A percentile compares a stretch with the other conserved stretches of the same genome.
phyloP scores from a whole-genome alignment of 2,329 filamentous ascomycete species.

The Clarireedia hainanense region DNA sequence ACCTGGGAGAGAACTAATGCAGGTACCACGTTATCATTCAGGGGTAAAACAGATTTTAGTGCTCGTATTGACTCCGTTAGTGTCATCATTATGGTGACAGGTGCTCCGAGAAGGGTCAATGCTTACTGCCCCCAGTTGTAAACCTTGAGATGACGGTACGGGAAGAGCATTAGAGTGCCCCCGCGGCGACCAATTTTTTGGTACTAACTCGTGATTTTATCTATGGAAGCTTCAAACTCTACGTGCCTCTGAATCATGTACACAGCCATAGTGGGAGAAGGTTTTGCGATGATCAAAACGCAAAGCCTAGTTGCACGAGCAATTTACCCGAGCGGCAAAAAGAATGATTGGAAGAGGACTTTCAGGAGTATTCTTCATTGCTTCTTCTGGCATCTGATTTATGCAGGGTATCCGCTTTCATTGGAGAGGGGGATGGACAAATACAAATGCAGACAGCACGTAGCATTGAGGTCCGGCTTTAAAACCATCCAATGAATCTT shows the following conservation, averaged over 20 bases:
- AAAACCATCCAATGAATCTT: neutral
- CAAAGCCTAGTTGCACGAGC: too few species aligned
- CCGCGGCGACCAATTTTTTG: neutral
- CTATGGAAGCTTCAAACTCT: too few species aligned
- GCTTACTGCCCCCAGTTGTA: constrained; percentile 1
- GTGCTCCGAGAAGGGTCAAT: constrained; percentile 1
- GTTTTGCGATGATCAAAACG: too few species aligned
- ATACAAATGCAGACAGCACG: neutral
- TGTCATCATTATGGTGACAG: neutral
- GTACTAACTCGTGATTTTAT: neutral
- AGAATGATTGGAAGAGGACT: neutral
- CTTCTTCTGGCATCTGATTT: neutral
- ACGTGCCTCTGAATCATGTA: too few species aligned
- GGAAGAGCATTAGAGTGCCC: too few species aligned
- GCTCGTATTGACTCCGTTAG: neutral
- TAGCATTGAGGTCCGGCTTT: neutral
- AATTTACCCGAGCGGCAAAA: constrained; percentile 2
- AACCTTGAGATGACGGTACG: neutral
- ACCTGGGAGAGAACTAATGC: constrained; percentile 6
- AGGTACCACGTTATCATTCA: constrained; percentile 4
- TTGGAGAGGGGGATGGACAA: neutral
- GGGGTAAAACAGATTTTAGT: neutral
- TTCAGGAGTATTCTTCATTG: neutral
- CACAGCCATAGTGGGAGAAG: too few species aligned
- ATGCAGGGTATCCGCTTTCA: neutral